phyloP scores from a whole-genome alignment of 352 stramenopile species.

The Pythium angustatum region DNA sequence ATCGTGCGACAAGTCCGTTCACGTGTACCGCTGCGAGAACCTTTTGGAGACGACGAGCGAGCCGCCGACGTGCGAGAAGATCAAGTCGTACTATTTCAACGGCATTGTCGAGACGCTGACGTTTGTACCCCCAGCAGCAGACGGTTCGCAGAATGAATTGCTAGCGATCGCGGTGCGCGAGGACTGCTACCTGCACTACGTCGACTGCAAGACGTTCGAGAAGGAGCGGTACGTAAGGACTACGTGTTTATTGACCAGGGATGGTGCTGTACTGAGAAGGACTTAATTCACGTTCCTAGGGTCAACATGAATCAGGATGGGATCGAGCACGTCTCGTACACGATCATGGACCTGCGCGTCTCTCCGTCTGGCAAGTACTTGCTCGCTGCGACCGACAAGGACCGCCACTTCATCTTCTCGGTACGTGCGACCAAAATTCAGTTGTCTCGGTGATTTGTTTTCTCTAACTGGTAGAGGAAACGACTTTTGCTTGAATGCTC shows the following conservation, averaged over 20 bases:
- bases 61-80: conserved; percentile 43
- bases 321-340: conserved; percentile 88
- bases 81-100: conserved; percentile 88
- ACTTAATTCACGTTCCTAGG: conserved; percentile 26
- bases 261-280: neutral
- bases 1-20: conserved; percentile 72
- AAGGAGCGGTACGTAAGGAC: conserved; percentile 69
- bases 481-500: neutral
- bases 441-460: too few species aligned
- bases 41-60: conserved; percentile 23
- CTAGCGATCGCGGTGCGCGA: conserved; percentile 70
- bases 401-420: conserved; percentile 77
- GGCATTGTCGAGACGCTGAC: conserved; percentile 65
- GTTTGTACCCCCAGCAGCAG: conserved; percentile 42
- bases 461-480: too few species aligned
- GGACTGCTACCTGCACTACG: conserved; percentile 86
- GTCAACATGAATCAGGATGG: conserved; percentile 87
- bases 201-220: conserved; percentile 76
- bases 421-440: too few species aligned
- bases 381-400: conserved; percentile 79
- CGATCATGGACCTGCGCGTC: conserved; percentile 80
- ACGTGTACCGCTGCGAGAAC: conserved; percentile 58
- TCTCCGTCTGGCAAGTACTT: conserved; percentile 78
- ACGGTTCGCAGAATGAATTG: conserved; percentile 34
- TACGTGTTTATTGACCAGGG: neutral